Conservation (phyloP, 768 basidiomycete genomes). For the Phanerochaete sordida region DNA sequence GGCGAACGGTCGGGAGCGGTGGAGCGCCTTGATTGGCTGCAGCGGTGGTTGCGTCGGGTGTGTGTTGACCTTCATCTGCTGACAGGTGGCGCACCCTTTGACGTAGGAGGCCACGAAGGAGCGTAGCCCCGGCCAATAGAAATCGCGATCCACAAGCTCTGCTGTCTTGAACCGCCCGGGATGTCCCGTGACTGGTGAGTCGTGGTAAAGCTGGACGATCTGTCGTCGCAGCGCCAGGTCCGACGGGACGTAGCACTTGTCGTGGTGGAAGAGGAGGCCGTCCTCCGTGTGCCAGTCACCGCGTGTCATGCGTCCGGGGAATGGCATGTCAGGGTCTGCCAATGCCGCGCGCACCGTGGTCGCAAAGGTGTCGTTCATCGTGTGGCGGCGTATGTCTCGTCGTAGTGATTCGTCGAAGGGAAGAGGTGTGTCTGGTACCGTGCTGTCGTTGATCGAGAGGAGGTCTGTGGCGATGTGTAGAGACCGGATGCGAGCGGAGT, state of each 20-base stretch:
- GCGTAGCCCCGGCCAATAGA: constrained; percentile 28
- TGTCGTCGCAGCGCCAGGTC: background rate
- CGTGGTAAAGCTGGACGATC: constrained; percentile 18
- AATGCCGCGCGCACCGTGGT: constrained; percentile 11
- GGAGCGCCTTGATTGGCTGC: constrained; percentile 6
- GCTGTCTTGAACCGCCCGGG: constrained; percentile 23
- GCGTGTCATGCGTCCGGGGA: background rate
- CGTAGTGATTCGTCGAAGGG: no score
- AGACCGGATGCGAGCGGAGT: background rate
- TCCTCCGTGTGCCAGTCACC: background rate
- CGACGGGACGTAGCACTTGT: background rate
- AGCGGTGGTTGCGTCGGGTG: background rate
- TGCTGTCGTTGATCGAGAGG: no score
- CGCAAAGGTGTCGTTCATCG: no score
- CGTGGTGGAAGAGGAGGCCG: background rate
- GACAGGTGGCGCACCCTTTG: constrained; percentile 25
- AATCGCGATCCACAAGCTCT: constrained; percentile 20
- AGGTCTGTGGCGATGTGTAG: background rate
- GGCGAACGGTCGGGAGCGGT: constrained; percentile 9
- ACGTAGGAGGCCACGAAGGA: constrained; percentile 21
- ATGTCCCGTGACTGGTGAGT: constrained; percentile 24
- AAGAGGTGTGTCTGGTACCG: background rate
- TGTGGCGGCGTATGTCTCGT: no score
- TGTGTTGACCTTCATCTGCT: constrained; percentile 21
- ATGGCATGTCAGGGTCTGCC: constrained; percentile 18